Evolutionary conservation across 345 rosid genomes (phyloP).

Genomic region (Moringa oleifera): DNA sequence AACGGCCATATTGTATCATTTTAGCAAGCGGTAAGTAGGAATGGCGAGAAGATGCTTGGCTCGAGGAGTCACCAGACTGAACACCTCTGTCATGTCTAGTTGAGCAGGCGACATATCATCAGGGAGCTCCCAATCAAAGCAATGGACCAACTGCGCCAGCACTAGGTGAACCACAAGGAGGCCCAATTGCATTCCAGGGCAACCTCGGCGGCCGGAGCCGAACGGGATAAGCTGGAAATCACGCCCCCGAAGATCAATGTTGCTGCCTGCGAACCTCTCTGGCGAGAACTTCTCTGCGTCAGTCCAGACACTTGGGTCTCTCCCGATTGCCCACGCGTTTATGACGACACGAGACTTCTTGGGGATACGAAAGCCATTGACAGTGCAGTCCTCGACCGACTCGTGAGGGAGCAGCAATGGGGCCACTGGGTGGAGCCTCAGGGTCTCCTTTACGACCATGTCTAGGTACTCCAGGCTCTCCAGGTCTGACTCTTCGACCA

Average conservation of each 20-base stretch:
- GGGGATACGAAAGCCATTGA: slow-evolving; percentile 32
- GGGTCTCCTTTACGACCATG: slow-evolving; percentile 17
- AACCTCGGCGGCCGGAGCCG: slow-evolving; percentile 39
- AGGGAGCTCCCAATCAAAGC: slow-evolving; percentile 50
- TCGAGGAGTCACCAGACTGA: slow-evolving; percentile 25
- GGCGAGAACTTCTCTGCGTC: slow-evolving; percentile 35
- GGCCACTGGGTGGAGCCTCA: slow-evolving; percentile 41
- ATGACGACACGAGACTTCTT: slow-evolving; percentile 25
- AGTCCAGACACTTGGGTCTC: slow-evolving; percentile 31
- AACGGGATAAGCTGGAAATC: slow-evolving; percentile 46
- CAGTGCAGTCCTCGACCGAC: slow-evolving; percentile 23
- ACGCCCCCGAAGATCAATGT: slow-evolving; percentile 27
- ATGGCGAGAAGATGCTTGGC: slow-evolving; percentile 32
- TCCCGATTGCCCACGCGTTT: slow-evolving; percentile 38
- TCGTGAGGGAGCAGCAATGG: slow-evolving; percentile 33
- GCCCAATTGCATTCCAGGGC: slow-evolving; percentile 41
- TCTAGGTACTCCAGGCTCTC: slow-evolving; percentile 16
- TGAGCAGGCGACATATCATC: slow-evolving; percentile 16
- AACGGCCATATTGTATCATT: too few relatives aligned
- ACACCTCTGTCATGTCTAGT: slow-evolving; percentile 41
- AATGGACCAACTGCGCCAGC: slow-evolving; percentile 41
- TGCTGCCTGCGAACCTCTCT: slow-evolving; percentile 29
- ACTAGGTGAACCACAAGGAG: slow-evolving; percentile 23
- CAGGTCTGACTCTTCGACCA: slow-evolving; percentile 44
- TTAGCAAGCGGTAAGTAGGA: slow-evolving; percentile 32